phyloP scores from a whole-genome alignment of 2,329 filamentous ascomycete genomes.

The Xylariaceae sp. region DNA sequence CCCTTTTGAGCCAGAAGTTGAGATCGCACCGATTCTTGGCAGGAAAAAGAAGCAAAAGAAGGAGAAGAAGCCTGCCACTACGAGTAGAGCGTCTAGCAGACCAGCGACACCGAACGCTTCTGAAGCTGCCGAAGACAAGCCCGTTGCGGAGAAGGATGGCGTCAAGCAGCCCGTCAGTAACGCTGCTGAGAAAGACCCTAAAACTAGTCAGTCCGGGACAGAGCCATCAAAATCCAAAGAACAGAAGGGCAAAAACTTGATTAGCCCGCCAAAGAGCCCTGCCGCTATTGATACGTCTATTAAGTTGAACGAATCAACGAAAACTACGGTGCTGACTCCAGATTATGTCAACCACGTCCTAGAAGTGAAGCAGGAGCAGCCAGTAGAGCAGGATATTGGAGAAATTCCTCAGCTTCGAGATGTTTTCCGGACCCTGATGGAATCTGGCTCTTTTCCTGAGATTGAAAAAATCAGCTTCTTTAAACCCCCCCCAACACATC shows the following conservation, averaged over 20 bases:
- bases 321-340: conserved; percentile 45
- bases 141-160: conserved; percentile 34
- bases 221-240: conserved; percentile 36
- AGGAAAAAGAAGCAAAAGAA: conserved; percentile 89
- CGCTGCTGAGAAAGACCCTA: conserved; percentile 32
- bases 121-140: conserved; percentile 41
- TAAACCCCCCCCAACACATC: conserved; percentile 45
- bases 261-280: conserved; percentile 39
- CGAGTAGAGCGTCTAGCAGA: conserved; percentile 36
- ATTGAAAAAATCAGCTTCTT: conserved; percentile 50
- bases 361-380: conserved; percentile 39
- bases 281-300: conserved; percentile 42
- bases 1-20: conserved; percentile 59
- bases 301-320: conserved; percentile 45
- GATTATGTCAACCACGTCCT: conserved; percentile 41
- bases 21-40: conserved; percentile 75
- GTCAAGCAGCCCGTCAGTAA: conserved; percentile 34
- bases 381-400: conserved; percentile 42
- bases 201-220: conserved; percentile 16
- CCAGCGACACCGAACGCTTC: conserved; percentile 43
- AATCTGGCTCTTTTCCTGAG: conserved; percentile 44
- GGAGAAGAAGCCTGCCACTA: conserved; percentile 57
- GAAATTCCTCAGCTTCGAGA: conserved; percentile 43
- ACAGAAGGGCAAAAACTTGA: conserved; percentile 33
- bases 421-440: conserved; percentile 49